Conservation (phyloP, 257 asterid genomes). For the Osmanthus fragrans region DNA sequence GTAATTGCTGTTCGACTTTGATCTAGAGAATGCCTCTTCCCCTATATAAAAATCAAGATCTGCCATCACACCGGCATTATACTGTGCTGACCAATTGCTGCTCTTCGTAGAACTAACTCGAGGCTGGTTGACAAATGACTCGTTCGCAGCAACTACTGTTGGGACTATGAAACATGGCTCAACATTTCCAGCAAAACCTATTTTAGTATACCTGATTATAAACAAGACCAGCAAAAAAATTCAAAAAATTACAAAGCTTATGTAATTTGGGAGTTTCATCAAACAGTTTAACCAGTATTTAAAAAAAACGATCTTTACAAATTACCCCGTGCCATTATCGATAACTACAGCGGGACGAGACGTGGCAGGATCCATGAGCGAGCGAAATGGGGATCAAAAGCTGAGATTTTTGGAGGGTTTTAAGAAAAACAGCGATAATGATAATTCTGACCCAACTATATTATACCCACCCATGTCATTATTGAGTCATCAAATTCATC, state of each 20-base stretch:
- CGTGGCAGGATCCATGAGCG: slow-evolving; percentile 73
- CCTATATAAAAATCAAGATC: slow-evolving; percentile 92
- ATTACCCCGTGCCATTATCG: slow-evolving; percentile 96
- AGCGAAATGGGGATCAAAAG: slow-evolving; percentile 29
- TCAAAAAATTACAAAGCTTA: slow-evolving; percentile 2
- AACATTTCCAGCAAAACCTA: slow-evolving; percentile 98
- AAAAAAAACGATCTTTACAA: background rate
- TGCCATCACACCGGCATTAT: slow-evolving; percentile 96
- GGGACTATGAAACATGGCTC: slow-evolving; percentile 88
- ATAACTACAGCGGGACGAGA: slow-evolving; percentile 90
- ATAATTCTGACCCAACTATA: slow-evolving; percentile 35
- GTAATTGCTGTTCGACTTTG: slow-evolving; percentile 60
- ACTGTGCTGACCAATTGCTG: slow-evolving; percentile 79
- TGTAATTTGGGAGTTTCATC: slow-evolving; percentile 31
- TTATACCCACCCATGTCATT: slow-evolving; percentile 38
- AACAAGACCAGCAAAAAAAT: slow-evolving; percentile 12
- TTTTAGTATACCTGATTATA: slow-evolving; percentile 69
- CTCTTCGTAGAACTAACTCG: slow-evolving; percentile 58
- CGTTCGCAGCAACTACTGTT: slow-evolving; percentile 79
- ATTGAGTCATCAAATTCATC: slow-evolving; percentile 22
- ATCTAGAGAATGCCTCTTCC: slow-evolving; percentile 79
- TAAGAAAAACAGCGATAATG: slow-evolving; percentile 50
- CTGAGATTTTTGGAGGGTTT: slow-evolving; percentile 52
- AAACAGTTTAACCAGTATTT: slow-evolving; percentile 23
- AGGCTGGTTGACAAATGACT: slow-evolving; percentile 73